Base-by-base conservation (phyloP, 116 monocot genomes). In the Zostera marina region DNA sequence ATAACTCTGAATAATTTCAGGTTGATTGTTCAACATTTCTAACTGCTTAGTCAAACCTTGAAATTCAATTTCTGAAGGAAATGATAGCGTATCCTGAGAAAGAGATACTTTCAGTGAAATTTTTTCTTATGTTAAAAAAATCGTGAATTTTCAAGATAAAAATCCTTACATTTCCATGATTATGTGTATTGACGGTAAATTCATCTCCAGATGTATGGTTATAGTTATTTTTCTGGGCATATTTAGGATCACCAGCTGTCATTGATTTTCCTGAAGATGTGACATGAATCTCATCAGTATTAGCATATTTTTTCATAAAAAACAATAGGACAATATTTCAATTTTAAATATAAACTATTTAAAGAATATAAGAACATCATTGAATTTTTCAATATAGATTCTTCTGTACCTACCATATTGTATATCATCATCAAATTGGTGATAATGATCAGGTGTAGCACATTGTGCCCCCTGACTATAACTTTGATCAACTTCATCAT, bases 401-500 rank as follows among this genome's bases (percentile, higher is more conserved):
- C 8, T 48, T 4, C 19, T 9, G 48, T 19, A 48, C 47, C 17
- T 3, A 44, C 44, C 58, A 19, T 58, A 14, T n/a, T 41, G 20
- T 41, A 16, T 42, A 19, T 44, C n/a, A 10, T 11, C 16, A 24
- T 11, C 7, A 22, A 7, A 44, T 23, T 22, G 46, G 13, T 1
- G 3, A 45, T 44, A 44, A 60, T 24, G 13, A 46, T 45, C 26
- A 47, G 14, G 39, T 24, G 22, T 13, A 39, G 11, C 21, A 43
- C 43, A 59, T 16, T 11, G 19, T 46, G 44, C 20, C 21, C 8
- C 12, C 2, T 19, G 43, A 20, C 11, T 44, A 3, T 9, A 9
- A 60, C 11, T 25, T 15, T 21, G 8, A 14, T 16, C 4, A 59
- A 54, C 69, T 60, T 74, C 76, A 65, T 74, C 76, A 53, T 86